Percentiles rank a stretch among this genome's conserved stretches.
Evolutionary conservation across 441 rosid genomes (phyloP).

Genomic region (Breynia disticha): DNA sequence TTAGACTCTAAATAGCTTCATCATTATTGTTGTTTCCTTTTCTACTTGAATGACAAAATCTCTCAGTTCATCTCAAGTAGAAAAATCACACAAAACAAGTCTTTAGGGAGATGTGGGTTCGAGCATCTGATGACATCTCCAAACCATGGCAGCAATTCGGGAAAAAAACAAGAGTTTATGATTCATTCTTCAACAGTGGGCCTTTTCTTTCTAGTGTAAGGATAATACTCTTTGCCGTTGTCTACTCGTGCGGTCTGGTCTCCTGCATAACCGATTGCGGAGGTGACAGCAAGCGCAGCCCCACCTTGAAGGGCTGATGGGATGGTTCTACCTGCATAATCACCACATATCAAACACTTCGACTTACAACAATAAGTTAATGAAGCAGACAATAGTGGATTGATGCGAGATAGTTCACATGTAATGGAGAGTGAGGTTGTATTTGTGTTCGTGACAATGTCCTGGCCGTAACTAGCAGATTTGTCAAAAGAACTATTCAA

Average conservation of each 20-base stretch:
- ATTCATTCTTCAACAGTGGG: constrained; percentile 41
- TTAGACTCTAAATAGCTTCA: too few species aligned
- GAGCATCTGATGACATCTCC: constrained; percentile 25
- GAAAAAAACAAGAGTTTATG: constrained; percentile 8
- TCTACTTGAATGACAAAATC: too few species aligned
- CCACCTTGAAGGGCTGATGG: constrained; percentile 69
- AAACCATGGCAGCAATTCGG: constrained; percentile 16
- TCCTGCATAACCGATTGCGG: constrained; percentile 60
- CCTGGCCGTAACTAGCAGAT: too few species aligned
- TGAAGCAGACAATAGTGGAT: background rate
- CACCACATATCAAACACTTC: constrained; percentile 1
- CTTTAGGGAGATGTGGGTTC: too few species aligned
- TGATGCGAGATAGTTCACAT: background rate
- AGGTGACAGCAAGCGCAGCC: constrained; percentile 70
- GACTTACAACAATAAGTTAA: background rate
- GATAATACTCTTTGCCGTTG: constrained; percentile 70
- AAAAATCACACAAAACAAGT: too few species aligned
- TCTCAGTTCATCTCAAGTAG: too few species aligned
- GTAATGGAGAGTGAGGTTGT: background rate
- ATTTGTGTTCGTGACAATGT: too few species aligned
- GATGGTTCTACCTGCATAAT: constrained; percentile 64
- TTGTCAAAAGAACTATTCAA: too few species aligned
- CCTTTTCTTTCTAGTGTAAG: constrained; percentile 77
- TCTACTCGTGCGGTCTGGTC: constrained; percentile 77
- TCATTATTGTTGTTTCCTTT: too few species aligned